These are phyloP conservation scores for Dothideomycetes sp. DNA, from an alignment of 2,329 filamentous ascomycete species.

Conservation along the genomic window DNA sequence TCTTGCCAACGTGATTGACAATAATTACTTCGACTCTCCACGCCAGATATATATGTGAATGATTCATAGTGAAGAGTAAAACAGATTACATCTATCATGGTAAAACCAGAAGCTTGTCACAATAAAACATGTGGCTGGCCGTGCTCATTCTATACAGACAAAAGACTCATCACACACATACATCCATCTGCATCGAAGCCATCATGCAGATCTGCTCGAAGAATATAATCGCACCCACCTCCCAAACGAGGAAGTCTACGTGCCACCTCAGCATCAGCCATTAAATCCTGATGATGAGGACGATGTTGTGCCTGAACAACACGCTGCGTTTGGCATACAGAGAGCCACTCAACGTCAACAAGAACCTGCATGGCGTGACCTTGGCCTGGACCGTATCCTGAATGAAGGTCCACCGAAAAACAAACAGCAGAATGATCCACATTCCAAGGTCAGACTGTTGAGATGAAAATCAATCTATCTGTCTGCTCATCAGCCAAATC, in stretches of 20 bases:
- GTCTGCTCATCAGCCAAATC: no score
- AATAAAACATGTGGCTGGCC: no score
- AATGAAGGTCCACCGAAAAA: slow-evolving; percentile 45
- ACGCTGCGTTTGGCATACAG: slow-evolving; percentile 78
- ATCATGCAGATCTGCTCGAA: slow-evolving; percentile 71
- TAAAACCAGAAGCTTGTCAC: no score
- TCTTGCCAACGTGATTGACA: background rate
- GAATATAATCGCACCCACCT: slow-evolving; percentile 37
- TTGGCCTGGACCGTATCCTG: slow-evolving; percentile 65
- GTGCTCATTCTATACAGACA: no score
- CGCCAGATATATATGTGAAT: no score
- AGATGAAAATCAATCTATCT: no score
- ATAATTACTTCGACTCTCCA: background rate
- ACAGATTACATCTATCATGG: slow-evolving; percentile 3
- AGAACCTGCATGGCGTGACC: slow-evolving; percentile 70
- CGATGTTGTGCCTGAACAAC: slow-evolving; percentile 79
- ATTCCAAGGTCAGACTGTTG: slow-evolving; percentile 6
- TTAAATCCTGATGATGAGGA: slow-evolving; percentile 84
- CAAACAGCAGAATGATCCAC: slow-evolving; percentile 3
- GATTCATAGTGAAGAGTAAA: background rate
- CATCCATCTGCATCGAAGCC: slow-evolving; percentile 62
- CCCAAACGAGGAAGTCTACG: slow-evolving; percentile 63
- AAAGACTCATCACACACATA: slow-evolving; percentile 62
- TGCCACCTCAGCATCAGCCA: slow-evolving; percentile 70
- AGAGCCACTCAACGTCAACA: slow-evolving; percentile 63